These are phyloP conservation scores for Thalassiosira livingstoniorum DNA, from an alignment of 352 stramenopile species.

Conservation along the genomic window DNA sequence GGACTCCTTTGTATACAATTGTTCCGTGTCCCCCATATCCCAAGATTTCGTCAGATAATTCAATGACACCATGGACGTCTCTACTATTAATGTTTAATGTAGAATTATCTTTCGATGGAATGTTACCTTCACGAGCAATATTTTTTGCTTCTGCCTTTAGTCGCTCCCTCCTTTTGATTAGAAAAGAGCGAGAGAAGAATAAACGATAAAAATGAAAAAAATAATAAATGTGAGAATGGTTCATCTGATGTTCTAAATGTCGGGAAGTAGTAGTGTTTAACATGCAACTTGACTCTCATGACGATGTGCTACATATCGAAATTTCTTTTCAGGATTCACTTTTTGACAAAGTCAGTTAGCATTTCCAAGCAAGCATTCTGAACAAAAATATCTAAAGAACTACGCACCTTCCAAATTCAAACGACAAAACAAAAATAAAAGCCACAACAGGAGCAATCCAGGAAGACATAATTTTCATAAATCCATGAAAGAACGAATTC, in stretches of 20 bases:
- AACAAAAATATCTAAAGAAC: no score
- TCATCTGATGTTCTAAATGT: no score
- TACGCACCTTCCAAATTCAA: conserved; percentile 82
- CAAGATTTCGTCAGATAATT: conserved; percentile 84
- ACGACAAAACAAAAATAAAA: conserved; percentile 81
- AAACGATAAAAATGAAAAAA: no score
- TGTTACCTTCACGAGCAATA: not conserved
- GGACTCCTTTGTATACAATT: conserved; percentile 87
- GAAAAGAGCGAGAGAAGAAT: no score
- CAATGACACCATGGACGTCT: conserved; percentile 66
- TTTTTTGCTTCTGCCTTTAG: conserved; percentile 64
- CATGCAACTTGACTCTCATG: no score
- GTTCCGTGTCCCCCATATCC: conserved; percentile 89
- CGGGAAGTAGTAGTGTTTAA: no score
- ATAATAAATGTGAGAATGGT: no score
- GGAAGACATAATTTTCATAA: conserved; percentile 75
- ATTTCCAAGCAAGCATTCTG: no score
- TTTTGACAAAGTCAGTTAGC: no score
- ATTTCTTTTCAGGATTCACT: no score
- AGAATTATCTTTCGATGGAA: conserved; percentile 24
- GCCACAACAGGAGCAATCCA: conserved; percentile 81
- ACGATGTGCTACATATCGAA: no score
- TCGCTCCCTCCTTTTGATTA: conserved; percentile 70
- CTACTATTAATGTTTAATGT: conserved; percentile 24
- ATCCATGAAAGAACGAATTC: conserved; percentile 39